These are phyloP conservation scores for Solanum lignicaule DNA, from an alignment of 257 asterid genomes.

Conservation along the genomic window DNA sequence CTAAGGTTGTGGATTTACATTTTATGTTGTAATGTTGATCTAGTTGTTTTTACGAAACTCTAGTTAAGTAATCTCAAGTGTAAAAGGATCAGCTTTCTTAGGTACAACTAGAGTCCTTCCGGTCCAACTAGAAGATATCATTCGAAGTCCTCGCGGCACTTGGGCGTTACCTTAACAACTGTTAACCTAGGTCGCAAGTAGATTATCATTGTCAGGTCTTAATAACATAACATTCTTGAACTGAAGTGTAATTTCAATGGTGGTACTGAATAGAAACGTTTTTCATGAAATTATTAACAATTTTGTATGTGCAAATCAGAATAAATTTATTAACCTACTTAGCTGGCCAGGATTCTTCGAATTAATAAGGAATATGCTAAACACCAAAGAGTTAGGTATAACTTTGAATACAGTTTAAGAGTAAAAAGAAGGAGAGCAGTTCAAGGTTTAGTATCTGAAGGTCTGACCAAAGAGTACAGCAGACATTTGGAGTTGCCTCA, in stretches of 20 bases:
- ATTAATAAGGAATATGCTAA: background rate
- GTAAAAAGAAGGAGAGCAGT: background rate
- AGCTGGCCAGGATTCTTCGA: background rate
- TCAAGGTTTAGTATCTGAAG: background rate
- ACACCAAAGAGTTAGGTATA: background rate
- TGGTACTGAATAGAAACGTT: background rate
- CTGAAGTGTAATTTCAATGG: background rate
- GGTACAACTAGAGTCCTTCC: too few species aligned
- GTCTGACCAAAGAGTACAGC: slow-evolving; percentile 76
- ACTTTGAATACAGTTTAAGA: background rate
- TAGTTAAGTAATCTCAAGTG: too few species aligned
- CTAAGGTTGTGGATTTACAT: too few species aligned
- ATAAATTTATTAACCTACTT: background rate
- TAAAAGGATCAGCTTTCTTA: too few species aligned
- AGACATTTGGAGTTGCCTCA: slow-evolving; percentile 64
- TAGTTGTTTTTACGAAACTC: too few species aligned
- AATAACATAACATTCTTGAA: too few species aligned
- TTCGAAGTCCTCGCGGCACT: too few species aligned
- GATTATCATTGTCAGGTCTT: too few species aligned
- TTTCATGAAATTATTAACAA: background rate
- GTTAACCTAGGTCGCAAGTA: too few species aligned
- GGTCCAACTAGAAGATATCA: too few species aligned
- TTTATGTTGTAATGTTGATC: too few species aligned
- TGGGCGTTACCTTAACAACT: too few species aligned
- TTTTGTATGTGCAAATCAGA: background rate